Conservation (phyloP, 345 rosid genomes). For the Moricandia arvensis region DNA sequence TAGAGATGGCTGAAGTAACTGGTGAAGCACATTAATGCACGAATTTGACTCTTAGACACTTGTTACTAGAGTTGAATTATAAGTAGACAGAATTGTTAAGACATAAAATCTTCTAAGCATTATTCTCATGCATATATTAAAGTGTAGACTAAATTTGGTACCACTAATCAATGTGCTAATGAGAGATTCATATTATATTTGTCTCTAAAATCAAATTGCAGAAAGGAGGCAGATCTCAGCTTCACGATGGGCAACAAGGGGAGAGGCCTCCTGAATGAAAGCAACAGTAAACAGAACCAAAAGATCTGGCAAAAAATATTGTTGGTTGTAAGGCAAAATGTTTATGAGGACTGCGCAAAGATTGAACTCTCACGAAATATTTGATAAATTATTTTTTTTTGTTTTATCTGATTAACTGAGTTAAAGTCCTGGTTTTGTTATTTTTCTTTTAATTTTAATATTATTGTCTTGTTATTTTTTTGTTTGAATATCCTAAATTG, state of each 20-base stretch:
- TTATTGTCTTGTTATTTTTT: too few species aligned
- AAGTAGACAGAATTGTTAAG: neutral
- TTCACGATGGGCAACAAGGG: slow-evolving; percentile 56
- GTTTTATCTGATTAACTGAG: slow-evolving; percentile 36
- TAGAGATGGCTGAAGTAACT: neutral
- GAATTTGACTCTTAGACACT: neutral
- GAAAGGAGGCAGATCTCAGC: slow-evolving; percentile 57
- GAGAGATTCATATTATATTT: neutral
- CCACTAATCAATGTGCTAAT: neutral
- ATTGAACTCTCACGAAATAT: slow-evolving; percentile 2
- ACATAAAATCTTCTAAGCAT: neutral
- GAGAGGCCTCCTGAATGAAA: slow-evolving; percentile 97
- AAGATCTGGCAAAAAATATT: neutral
- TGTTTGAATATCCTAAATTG: too few species aligned
- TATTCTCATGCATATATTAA: neutral
- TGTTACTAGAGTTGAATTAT: neutral
- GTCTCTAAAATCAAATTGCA: slow-evolving; percentile 24
- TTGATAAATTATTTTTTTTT: neutral
- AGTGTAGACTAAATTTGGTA: neutral
- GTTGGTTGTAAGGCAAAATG: slow-evolving; percentile 11
- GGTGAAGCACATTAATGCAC: neutral
- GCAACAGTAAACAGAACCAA: slow-evolving; percentile 61
- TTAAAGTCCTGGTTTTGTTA: too few species aligned
- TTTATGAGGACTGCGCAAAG: slow-evolving; percentile 16
- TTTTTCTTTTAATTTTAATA: too few species aligned